Evolutionary conservation across 495 filamentous ascomycete species (phyloP).

Genomic region (Aspergillus funiculosus): DNA sequence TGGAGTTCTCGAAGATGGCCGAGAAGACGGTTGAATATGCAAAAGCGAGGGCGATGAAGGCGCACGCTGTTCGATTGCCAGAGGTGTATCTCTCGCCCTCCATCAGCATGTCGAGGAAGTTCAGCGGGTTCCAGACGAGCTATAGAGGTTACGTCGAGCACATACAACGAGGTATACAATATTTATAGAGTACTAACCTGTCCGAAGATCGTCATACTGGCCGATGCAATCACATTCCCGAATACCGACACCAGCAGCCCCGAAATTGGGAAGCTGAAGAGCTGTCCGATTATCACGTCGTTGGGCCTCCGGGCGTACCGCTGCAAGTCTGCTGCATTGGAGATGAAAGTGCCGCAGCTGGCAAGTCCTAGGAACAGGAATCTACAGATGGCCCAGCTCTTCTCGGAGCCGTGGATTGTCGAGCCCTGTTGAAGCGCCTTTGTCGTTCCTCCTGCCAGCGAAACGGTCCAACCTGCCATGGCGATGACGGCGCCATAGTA

Average conservation of each 20-base stretch:
- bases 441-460: constrained; percentile 24
- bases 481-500: constrained; percentile 29
- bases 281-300: constrained; percentile 31
- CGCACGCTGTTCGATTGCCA: constrained; percentile 12
- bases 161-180: background rate
- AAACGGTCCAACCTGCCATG: constrained; percentile 33
- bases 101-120: constrained; percentile 24
- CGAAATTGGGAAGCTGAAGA: constrained; percentile 31
- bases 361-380: constrained; percentile 35
- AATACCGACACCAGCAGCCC: constrained; percentile 24
- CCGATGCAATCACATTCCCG: constrained; percentile 22
- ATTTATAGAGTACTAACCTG: constrained; percentile 9
- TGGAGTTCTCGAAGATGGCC: constrained; percentile 28
- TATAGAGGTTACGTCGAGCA: background rate
- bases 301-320: constrained; percentile 31
- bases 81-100: constrained; percentile 24
- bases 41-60: constrained; percentile 24
- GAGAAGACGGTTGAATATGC: constrained; percentile 25
- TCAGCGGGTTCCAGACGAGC: constrained; percentile 27
- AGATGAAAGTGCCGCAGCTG: constrained; percentile 43
- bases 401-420: constrained; percentile 24
- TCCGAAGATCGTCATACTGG: constrained; percentile 21
- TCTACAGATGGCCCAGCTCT: constrained; percentile 28
- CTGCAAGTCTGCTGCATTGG: constrained; percentile 42
- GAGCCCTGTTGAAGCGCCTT: constrained; percentile 23